Base-by-base conservation (phyloP, 1,139 yeast species). In the Pichia sp. region DNA sequence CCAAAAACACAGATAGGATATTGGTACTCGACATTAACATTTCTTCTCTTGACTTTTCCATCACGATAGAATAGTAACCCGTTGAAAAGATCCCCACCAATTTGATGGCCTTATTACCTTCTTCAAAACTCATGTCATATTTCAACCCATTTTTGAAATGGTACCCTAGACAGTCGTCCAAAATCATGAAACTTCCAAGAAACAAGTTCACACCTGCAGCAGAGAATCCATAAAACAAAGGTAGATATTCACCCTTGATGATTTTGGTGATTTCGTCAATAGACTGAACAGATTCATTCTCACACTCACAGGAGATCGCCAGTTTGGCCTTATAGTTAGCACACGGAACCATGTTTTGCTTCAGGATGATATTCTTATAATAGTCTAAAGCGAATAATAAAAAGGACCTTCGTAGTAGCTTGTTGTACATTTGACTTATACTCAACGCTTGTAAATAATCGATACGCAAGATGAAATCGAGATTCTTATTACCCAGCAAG, bases 81-180 rank as follows among this genome's bases (percentile, higher is more conserved):
- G 53, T 46, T 19, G 45, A 42, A 35, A 51, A 51, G 2, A 46
- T 49, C 3, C 53, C 53, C 24, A 51, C 40, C 14, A 44, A 44
- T n/a, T 42, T 39, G 21, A 51, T 41, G 18, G 44, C 37, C 8
- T 38, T 39, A 5, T 46, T 32, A 21, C 53, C 45, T 20, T 48
- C 50, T 19, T 33, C 43, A 15, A n/a, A 17, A 9, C 28, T 32
- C 12, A 50, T 24, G 24, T 48, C 52, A 12, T 38, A 36, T 33
- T 44, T 39, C 12, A 45, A 34, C 4, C 51, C 51, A 34, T 31
- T 40, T 28, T 50, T 50, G 18, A 50, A 50, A 43, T 50, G 52
- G 10, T 28, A 45, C 21, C 34, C 52, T 22, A 50, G 28, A n/a
- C 50, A 42, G 21, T 45, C 41, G 14, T 48, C 45, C 15, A 50